Evolutionary conservation across 352 stramenopile genomes (phyloP).

Genomic region (Phytophthora meadii): DNA sequence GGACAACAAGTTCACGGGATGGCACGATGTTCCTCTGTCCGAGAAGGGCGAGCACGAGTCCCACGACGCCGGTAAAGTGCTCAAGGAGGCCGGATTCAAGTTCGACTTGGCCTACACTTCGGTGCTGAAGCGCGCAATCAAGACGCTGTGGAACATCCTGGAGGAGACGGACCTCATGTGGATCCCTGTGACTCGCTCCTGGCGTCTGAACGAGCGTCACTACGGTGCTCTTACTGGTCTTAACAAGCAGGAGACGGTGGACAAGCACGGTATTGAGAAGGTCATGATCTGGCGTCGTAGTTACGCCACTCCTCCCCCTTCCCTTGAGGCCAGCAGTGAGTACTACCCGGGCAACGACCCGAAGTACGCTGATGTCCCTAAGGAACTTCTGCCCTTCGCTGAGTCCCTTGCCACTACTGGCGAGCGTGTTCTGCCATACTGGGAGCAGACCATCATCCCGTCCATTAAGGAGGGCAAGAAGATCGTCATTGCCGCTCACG

Average conservation of each 20-base stretch:
- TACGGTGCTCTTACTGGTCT: conserved; percentile 98
- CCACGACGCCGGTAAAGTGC: conserved; percentile 93
- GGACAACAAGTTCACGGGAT: conserved; percentile 99
- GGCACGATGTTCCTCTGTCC: conserved; percentile 97
- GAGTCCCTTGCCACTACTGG: conserved; percentile 94
- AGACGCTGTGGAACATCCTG: conserved; percentile 97
- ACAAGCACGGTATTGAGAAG: conserved; percentile 98
- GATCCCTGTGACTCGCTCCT: conserved; percentile 95
- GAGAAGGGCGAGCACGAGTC: conserved; percentile 91
- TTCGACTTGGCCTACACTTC: conserved; percentile 97
- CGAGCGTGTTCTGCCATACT: conserved; percentile 97
- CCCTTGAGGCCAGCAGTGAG: conserved; percentile 85
- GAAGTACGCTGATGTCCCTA: conserved; percentile 92
- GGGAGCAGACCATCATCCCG: conserved; percentile 95
- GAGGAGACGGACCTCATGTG: conserved; percentile 98
- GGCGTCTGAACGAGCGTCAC: conserved; percentile 98
- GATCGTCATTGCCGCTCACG: conserved; percentile 97
- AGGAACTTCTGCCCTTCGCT: conserved; percentile 92
- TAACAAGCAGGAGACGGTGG: conserved; percentile 99
- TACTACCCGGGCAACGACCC: conserved; percentile 93
- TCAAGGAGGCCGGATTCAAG: conserved; percentile 93
- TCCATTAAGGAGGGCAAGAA: conserved; percentile 95
- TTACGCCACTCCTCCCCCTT: conserved; percentile 97
- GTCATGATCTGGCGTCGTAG: conserved; percentile 97
- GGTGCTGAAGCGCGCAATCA: conserved; percentile 97